phyloP scores from a whole-genome alignment of 2,329 filamentous ascomycete genomes.

The Colletotrichum salicis region DNA sequence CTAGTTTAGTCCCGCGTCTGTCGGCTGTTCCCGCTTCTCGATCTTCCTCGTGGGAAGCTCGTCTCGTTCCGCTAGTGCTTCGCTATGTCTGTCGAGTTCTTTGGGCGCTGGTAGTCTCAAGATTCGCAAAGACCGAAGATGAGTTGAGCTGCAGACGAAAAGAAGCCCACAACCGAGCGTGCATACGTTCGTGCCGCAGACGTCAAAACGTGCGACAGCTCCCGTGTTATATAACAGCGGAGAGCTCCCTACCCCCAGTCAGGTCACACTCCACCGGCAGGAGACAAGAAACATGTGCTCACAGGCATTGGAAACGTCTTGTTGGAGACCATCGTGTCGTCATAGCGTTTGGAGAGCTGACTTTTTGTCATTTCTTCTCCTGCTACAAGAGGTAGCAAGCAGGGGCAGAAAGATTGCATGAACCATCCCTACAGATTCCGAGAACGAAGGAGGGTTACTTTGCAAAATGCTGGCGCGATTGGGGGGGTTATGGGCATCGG shows the following conservation, averaged over 20 bases:
- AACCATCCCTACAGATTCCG: constrained; percentile 14
- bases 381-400: not conserved
- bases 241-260: not conserved
- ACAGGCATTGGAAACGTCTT: not conserved
- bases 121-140: not conserved
- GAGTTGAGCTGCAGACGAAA: not conserved
- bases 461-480: not conserved
- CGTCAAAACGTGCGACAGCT: not conserved
- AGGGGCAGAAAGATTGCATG: constrained; percentile 4
- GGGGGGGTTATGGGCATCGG: not conserved
- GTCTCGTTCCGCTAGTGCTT: not conserved
- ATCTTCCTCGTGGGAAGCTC: not conserved
- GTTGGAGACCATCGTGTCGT: not conserved
- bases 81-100: not conserved
- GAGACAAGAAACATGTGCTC: not conserved
- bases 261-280: not conserved
- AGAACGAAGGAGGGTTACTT: not conserved
- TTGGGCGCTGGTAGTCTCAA: not conserved
- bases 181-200: constrained; percentile 5
- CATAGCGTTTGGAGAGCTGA: constrained; percentile 10
- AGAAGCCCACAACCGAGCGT: constrained; percentile 9
- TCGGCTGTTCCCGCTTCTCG: not conserved
- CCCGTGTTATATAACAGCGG: not conserved
- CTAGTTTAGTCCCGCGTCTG: not conserved
- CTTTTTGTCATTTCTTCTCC: not conserved